A percentile compares a stretch with the other conserved stretches of the same genome.
phyloP scores from a whole-genome alignment of 2,329 filamentous ascomycete species.

The Torrubiellomyces zombiae region DNA sequence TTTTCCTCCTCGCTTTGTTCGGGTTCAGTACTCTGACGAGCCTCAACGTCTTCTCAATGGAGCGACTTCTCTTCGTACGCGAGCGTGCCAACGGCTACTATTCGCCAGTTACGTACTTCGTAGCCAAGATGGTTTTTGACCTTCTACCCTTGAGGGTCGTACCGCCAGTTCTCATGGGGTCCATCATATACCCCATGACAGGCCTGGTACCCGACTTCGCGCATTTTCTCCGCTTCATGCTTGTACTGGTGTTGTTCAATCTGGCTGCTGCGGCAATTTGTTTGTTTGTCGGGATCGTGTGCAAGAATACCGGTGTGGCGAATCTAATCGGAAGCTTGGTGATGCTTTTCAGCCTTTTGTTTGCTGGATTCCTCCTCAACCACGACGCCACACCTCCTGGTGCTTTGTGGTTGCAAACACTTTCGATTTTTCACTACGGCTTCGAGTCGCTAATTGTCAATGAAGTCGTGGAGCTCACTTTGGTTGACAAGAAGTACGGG shows the following conservation, averaged over 20 bases:
- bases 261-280: slow-evolving; percentile 85
- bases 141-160: slow-evolving; percentile 88
- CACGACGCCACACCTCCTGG: slow-evolving; percentile 79
- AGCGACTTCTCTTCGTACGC: slow-evolving; percentile 77
- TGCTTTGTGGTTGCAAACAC: slow-evolving; percentile 75
- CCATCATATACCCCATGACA: slow-evolving; percentile 96
- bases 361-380: slow-evolving; percentile 86
- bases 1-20: slow-evolving; percentile 89
- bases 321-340: slow-evolving; percentile 88
- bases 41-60: slow-evolving; percentile 80
- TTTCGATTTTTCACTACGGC: slow-evolving; percentile 96
- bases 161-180: slow-evolving; percentile 85
- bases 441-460: slow-evolving; percentile 96
- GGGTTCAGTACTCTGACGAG: slow-evolving; percentile 94
- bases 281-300: slow-evolving; percentile 89
- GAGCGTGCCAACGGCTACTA: slow-evolving; percentile 97
- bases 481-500: slow-evolving; percentile 89
- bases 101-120: slow-evolving; percentile 81
- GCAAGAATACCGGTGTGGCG: slow-evolving; percentile 79
- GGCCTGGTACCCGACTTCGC: slow-evolving; percentile 66
- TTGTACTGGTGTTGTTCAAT: slow-evolving; percentile 91
- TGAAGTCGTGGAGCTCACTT: slow-evolving; percentile 76
- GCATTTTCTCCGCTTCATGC: slow-evolving; percentile 81
- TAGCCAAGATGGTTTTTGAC: slow-evolving; percentile 94
- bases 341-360: slow-evolving; percentile 93